Evolutionary conservation across 2,329 filamentous ascomycete species (phyloP), one percentile per base, ranked within the genome.

Genomic region (Diplodia corticola): DNA sequence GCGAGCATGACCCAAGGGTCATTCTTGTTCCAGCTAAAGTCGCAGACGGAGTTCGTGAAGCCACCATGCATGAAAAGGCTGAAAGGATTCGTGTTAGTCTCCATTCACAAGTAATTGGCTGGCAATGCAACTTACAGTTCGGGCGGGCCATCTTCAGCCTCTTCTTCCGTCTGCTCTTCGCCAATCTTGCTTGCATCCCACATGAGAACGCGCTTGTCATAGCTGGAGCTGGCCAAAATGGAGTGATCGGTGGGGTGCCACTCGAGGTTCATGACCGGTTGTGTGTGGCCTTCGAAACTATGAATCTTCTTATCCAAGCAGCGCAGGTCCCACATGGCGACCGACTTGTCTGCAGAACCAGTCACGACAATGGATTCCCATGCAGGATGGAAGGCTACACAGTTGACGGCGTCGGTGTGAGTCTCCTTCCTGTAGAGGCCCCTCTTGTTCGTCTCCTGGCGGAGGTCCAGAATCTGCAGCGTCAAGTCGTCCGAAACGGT

Each of bases 21-120:
- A 76, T 96, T 97, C 71, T 88, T 88, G 79, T 99, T 99, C 94
- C 94, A 99, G 80, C 91, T 94, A 75, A 99, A 99, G 79, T 99
- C 96, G 40, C 92, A 93, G 68, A 99, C 88, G 71, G 96, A 91
- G 80, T 97, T 97, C 12, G 95, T 99, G 81, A 99, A 96, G 35
- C 95, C 95, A 68, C 95, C 95, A 74, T 99, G 95, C 93, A 99
- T 98, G 80, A 99, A 99, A 1, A 99, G 82, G 54, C 91, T 93
- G 69, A 13, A 12, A 50, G 24, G 33, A 22, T 35, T 35, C 33
- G 9, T 9, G 33, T 61, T 46, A 60, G 26, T 51, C 49, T 13
- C 5, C 35, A 22, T 49, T 46, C 40, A 20, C 5, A 6, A 49
- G 24, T 13, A 20, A 2, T 40, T 13, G 12, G 44, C 10, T 30